phyloP scores from a whole-genome alignment of 2,329 filamentous ascomycete genomes.

The Cordyceps javanica region DNA sequence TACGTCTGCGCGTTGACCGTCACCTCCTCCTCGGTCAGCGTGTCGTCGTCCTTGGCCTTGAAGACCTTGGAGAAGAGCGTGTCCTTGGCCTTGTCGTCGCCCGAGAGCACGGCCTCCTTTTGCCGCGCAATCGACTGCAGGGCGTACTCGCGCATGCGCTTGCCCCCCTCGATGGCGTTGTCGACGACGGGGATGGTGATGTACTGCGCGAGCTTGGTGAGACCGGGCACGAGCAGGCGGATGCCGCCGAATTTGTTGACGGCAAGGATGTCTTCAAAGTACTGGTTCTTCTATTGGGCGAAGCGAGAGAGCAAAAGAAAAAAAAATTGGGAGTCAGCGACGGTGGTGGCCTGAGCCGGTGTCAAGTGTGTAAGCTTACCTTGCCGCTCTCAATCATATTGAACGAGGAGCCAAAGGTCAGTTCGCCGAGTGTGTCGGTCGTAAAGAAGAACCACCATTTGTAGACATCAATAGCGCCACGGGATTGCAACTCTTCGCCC shows the following conservation, averaged over 20 bases:
- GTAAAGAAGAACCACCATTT: slow-evolving; percentile 51
- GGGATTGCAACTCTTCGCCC: slow-evolving; percentile 31
- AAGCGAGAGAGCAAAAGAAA: neutral
- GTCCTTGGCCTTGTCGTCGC: slow-evolving; percentile 17
- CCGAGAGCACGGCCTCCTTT: slow-evolving; percentile 17
- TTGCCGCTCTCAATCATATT: slow-evolving; percentile 42
- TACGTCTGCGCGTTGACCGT: slow-evolving; percentile 33
- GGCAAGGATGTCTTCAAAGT: slow-evolving; percentile 8
- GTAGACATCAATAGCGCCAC: slow-evolving; percentile 36
- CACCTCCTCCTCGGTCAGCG: slow-evolving; percentile 27
- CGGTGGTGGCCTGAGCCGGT: neutral
- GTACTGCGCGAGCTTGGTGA: slow-evolving; percentile 20
- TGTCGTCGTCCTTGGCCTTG: slow-evolving; percentile 26
- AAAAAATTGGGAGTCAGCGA: neutral
- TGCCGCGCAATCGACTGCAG: slow-evolving; percentile 24
- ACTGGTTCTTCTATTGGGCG: slow-evolving; percentile 10
- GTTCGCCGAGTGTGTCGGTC: slow-evolving; percentile 47
- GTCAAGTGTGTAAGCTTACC: slow-evolving; percentile 25
- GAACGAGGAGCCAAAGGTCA: slow-evolving; percentile 52
- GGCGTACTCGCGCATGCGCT: slow-evolving; percentile 21
- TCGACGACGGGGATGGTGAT: slow-evolving; percentile 21
- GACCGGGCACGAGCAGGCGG: slow-evolving; percentile 22
- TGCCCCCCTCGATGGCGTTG: slow-evolving; percentile 2
- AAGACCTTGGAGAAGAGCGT: slow-evolving; percentile 34
- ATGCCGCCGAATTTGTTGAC: slow-evolving; percentile 20